Base-by-base conservation (phyloP, 495 filamentous ascomycete genomes). In the Podospora comata region DNA sequence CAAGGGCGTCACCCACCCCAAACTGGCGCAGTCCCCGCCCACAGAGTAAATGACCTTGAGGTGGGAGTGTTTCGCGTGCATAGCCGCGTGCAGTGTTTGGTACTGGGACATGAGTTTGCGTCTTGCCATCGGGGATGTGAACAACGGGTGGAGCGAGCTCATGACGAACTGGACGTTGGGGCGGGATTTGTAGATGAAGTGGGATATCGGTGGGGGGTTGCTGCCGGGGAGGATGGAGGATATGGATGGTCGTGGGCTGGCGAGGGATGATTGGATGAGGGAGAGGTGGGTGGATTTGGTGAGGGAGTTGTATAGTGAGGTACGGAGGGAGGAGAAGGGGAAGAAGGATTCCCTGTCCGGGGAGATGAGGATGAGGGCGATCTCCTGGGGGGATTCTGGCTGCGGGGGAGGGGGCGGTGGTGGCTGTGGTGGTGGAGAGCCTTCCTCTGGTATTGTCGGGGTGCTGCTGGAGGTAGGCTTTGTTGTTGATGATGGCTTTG, bases 131-230 rank as follows among this genome's bases (percentile, higher is more conserved):
- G 63, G 27, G 5, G 65, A 19, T 0, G 27, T n/a, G 28, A 64
- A 34, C 94, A 96, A 66, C 0, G 93, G 91, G 16, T 88, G 83
- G 64, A 90, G 92, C 0, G 90, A 87, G 18, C 94, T 91, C 92
- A 97, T 97, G 55, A 87, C 88, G 76, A 97, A 99, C 74, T 99
- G 95, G 19, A 98, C 95, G 76, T 99, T 97, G 19, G 88, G 88
- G 57, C 90, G 85, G 23, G 91, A 95, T 77, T 97, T 98, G 81
- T 96, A 99, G 39, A 99, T 79, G 78, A 97, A 99, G 79, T 99
- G 95, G 62, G 89, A 86, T 32, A 98, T 79, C 13, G 39, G 5
- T 1, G 5, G 15, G 39, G 32, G 3, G 18, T 5, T 13, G 6
- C 92, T 90, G 39, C 88, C 90, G 2, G 95, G 90, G 13, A 92